A percentile compares a stretch with the other conserved stretches of the same genome.
Conservation (phyloP, 2,329 filamentous ascomycete species). For the Hyphodiscus sp. region DNA sequence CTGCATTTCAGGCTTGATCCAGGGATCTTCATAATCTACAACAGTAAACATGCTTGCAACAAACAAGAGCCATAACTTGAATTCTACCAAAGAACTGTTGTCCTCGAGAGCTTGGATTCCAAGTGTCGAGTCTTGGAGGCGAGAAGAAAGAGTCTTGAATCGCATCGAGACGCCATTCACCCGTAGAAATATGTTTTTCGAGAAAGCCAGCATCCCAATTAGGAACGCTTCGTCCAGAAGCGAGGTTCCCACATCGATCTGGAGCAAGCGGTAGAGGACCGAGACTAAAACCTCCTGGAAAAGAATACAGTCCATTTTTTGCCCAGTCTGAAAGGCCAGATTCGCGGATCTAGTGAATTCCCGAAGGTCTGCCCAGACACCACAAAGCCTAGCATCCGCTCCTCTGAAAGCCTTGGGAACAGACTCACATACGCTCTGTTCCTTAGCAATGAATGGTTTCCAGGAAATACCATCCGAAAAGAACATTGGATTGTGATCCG, state of each 20-base stretch:
- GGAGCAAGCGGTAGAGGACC: constrained; percentile 35
- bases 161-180: neutral
- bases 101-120: too few species aligned
- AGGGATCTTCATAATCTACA: too few species aligned
- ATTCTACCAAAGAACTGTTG: too few species aligned
- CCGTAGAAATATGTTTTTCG: constrained; percentile 33
- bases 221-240: constrained; percentile 32
- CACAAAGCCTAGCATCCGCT: constrained; percentile 8
- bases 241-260: constrained; percentile 23
- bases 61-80: too few species aligned
- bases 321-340: constrained; percentile 18
- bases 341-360: constrained; percentile 27
- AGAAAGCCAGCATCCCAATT: constrained; percentile 34
- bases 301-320: constrained; percentile 17
- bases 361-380: constrained; percentile 22
- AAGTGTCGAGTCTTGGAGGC: too few species aligned
- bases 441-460: too few species aligned
- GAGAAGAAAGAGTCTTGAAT: too few species aligned
- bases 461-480: too few species aligned
- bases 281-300: constrained; percentile 33
- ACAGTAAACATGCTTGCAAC: too few species aligned
- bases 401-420: neutral
- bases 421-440: too few species aligned
- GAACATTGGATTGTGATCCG: too few species aligned
- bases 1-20: too few species aligned